phyloP scores from a whole-genome alignment of 2,329 filamentous ascomycete species.

The Daldinia sp. region DNA sequence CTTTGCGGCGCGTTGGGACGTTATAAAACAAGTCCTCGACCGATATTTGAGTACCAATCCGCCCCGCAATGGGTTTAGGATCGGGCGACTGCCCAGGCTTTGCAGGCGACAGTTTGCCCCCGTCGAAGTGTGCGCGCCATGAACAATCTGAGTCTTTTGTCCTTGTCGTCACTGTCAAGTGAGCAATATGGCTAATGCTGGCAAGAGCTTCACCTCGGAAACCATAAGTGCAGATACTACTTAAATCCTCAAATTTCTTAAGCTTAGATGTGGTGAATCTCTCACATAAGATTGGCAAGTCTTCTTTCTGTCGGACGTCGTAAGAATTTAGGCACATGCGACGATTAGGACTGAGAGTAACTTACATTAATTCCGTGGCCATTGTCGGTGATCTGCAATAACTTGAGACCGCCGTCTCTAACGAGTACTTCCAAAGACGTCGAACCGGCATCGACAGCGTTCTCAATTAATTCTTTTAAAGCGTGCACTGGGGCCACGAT shows the following conservation, averaged over 20 bases:
- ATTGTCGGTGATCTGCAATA: slow-evolving; percentile 97
- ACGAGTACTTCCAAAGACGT: slow-evolving; percentile 89
- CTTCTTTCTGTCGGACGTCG: slow-evolving; percentile 72
- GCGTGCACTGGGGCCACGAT: slow-evolving; percentile 97
- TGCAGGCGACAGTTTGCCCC: slow-evolving; percentile 79
- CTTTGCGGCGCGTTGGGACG: slow-evolving; percentile 83
- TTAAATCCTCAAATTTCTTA: slow-evolving; percentile 89
- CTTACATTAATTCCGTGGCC: slow-evolving; percentile 91
- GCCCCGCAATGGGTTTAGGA: slow-evolving; percentile 86
- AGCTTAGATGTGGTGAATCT: slow-evolving; percentile 97
- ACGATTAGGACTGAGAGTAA: slow-evolving; percentile 16
- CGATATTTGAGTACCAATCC: slow-evolving; percentile 91
- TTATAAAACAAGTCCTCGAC: slow-evolving; percentile 99
- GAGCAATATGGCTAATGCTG: slow-evolving; percentile 98
- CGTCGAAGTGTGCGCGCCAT: slow-evolving; percentile 87
- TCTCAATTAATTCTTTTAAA: slow-evolving; percentile 95
- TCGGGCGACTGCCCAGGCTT: slow-evolving; percentile 89
- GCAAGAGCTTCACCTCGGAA: slow-evolving; percentile 96
- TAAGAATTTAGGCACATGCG: slow-evolving; percentile 31
- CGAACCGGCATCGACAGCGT: slow-evolving; percentile 95
- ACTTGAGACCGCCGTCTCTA: slow-evolving; percentile 93
- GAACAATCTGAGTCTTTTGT: slow-evolving; percentile 88
- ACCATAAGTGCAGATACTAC: slow-evolving; percentile 92
- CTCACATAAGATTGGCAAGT: slow-evolving; percentile 90
- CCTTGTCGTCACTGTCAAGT: slow-evolving; percentile 93